Evolutionary conservation across 2,329 filamentous ascomycete species (phyloP).

Genomic region (Gnomoniopsis smithogilvyi): DNA sequence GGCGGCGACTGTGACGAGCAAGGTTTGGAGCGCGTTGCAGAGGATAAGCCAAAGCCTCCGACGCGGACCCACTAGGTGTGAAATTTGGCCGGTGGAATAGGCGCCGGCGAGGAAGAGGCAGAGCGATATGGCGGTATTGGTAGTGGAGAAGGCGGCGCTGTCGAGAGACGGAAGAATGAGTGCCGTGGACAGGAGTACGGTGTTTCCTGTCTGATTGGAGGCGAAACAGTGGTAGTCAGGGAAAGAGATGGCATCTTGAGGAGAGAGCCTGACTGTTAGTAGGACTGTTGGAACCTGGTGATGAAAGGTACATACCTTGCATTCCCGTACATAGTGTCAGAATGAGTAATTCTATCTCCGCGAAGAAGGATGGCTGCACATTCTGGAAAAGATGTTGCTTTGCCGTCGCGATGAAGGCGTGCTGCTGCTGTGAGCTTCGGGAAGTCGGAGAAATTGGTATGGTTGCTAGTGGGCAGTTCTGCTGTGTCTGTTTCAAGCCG

Average conservation of each 20-base stretch:
- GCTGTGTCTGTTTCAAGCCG: background rate
- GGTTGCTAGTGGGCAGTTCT: too few relatives aligned
- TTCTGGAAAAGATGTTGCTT: constrained; percentile 27
- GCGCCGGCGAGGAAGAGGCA: constrained; percentile 54
- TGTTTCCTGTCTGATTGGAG: constrained; percentile 65
- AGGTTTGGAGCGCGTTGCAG: constrained; percentile 53
- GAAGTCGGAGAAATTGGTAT: background rate
- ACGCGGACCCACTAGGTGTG: constrained; percentile 49
- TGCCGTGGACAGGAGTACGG: constrained; percentile 54
- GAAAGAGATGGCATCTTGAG: constrained; percentile 55
- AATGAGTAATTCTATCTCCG: constrained; percentile 43
- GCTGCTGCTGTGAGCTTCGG: background rate
- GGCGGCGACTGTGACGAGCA: constrained; percentile 51
- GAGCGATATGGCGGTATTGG: constrained; percentile 54
- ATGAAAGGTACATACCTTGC: constrained; percentile 34
- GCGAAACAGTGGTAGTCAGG: constrained; percentile 61
- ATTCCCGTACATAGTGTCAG: constrained; percentile 50
- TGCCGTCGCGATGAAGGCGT: constrained; percentile 14
- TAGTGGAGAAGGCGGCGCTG: constrained; percentile 45
- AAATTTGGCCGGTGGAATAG: constrained; percentile 53
- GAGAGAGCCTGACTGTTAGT: background rate
- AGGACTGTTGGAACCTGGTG: background rate
- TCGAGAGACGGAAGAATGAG: constrained; percentile 46
- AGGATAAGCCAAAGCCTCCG: constrained; percentile 50
- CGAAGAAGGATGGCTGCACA: constrained; percentile 37